phyloP scores from a whole-genome alignment of 768 basidiomycete species.

The Collybia sp. region DNA sequence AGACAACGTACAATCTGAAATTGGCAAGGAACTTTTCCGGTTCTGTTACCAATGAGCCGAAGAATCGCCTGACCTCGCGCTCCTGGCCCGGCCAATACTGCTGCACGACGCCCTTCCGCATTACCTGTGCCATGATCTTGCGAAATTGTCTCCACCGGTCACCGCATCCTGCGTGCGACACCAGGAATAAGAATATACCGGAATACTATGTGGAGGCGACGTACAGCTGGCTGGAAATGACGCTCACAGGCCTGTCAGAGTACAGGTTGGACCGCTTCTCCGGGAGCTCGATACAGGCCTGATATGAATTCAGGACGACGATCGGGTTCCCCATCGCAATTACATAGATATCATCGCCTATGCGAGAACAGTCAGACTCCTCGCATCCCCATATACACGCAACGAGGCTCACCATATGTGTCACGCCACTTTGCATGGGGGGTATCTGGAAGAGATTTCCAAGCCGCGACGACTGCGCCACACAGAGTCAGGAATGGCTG shows the following conservation, averaged over 20 bases:
- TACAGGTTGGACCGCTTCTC: slow-evolving; percentile 22
- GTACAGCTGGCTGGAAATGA: slow-evolving; percentile 12
- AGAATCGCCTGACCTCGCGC: slow-evolving; percentile 14
- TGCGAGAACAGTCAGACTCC: not conserved
- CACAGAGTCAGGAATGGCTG: no score
- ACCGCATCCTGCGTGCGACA: slow-evolving; percentile 15
- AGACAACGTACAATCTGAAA: slow-evolving; percentile 18
- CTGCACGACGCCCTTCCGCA: slow-evolving; percentile 16
- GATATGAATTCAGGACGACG: slow-evolving; percentile 19
- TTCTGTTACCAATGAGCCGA: slow-evolving; percentile 12
- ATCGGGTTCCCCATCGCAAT: slow-evolving; percentile 20
- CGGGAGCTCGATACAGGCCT: slow-evolving; percentile 18
- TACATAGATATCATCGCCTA: slow-evolving; percentile 20
- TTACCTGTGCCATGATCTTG: slow-evolving; percentile 17
- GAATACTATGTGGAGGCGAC: no score
- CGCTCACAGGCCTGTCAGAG: slow-evolving; percentile 17
- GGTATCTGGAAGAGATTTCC: no score
- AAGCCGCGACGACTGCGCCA: no score
- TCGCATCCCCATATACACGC: no score
- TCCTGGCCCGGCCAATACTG: slow-evolving; percentile 18
- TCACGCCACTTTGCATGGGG: no score
- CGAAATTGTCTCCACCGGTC: slow-evolving; percentile 22
- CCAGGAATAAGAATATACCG: not conserved
- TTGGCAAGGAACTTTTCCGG: slow-evolving; percentile 20
- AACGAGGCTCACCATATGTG: no score